phyloP scores from a whole-genome alignment of 345 rosid genomes.

The Eucalyptus coolabah region DNA sequence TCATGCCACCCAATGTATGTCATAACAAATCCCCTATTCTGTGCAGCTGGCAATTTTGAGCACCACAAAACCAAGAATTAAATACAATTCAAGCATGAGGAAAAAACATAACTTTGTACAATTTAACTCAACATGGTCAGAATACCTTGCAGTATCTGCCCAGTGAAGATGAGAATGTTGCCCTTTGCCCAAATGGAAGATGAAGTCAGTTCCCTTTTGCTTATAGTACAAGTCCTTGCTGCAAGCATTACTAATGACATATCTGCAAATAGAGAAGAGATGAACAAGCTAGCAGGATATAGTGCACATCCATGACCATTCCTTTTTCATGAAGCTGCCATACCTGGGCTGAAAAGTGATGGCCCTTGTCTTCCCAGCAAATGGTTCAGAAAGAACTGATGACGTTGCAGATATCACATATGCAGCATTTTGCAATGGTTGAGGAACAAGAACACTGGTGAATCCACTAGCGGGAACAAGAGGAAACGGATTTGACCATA shows the following conservation, averaged over 20 bases:
- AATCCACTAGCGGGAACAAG: conserved; percentile 83
- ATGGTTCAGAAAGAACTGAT: conserved; percentile 47
- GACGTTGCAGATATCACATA: conserved; percentile 67
- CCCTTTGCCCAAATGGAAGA: conserved; percentile 54
- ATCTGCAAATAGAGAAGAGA: conserved; percentile 32
- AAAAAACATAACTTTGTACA: not conserved
- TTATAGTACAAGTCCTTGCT: conserved; percentile 65
- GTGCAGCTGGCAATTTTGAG: not conserved
- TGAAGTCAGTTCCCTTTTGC: conserved; percentile 76
- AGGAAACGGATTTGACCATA: conserved; percentile 76
- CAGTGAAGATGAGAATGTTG: conserved; percentile 82
- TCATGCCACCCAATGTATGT: not conserved
- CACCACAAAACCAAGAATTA: not conserved
- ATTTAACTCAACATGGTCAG: not conserved
- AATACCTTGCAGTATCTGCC: conserved; percentile 70
- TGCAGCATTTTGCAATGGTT: conserved; percentile 50
- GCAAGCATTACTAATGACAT: conserved; percentile 79
- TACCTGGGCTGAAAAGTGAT: conserved; percentile 74
- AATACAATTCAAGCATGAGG: not conserved
- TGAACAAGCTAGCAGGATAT: not conserved
- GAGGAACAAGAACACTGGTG: conserved; percentile 62
- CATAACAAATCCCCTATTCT: not conserved
- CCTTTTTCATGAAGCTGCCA: conserved; percentile 11
- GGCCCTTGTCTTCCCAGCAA: conserved; percentile 70
- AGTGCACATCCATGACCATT: not conserved